Evolutionary conservation across 129 eudicot genomes (phyloP), one percentile per base, ranked within the genome.

Genomic region (Artemisia tridentata): DNA sequence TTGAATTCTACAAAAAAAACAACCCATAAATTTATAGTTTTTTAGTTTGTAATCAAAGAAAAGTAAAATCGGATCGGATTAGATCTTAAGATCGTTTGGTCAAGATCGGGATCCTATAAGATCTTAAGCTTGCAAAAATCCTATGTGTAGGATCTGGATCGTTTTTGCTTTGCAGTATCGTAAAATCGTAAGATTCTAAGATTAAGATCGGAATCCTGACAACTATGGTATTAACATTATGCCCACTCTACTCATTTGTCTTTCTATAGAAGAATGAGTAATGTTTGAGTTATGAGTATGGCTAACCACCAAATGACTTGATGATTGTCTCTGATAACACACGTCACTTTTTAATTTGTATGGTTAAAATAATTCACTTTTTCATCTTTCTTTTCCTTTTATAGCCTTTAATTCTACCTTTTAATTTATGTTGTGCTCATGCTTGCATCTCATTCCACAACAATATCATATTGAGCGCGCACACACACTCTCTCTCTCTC

Each of bases 261-360:
- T 72, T 82, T 56, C 78, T 56, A 56, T 59, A 63, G 75, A 80
- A 29, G 76, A 63, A 71, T 73, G 53, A 41, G 11, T 63, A 68
- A 62, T 80, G 56, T 80, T 41, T 62, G 74, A 58, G 75, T 72
- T 77, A 75, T 72, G 88, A 81, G 80, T 73, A 77, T 72, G 76
- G 81, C 84, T 73, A 56, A 78, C 90, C 88, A 82, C 88, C 91
- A 85, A 83, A 83, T 83, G 84, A 80, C 78, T 68, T 85, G 84
- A 88, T 88, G 76, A 80, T 83, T 72, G 77, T 80, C 54, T 63
- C 79, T 81, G 16, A 83, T 76, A 79, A 77, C 91, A 89, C 89
- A 80, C 82, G 89, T 78, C 88, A 81, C 83, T 77, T 72, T 77
- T 75, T 72, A 16, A 81, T 84, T 79, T 63, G 85, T 79, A 86